Conservation (phyloP, 495 filamentous ascomycete genomes). For the Cryomyces minteri region DNA sequence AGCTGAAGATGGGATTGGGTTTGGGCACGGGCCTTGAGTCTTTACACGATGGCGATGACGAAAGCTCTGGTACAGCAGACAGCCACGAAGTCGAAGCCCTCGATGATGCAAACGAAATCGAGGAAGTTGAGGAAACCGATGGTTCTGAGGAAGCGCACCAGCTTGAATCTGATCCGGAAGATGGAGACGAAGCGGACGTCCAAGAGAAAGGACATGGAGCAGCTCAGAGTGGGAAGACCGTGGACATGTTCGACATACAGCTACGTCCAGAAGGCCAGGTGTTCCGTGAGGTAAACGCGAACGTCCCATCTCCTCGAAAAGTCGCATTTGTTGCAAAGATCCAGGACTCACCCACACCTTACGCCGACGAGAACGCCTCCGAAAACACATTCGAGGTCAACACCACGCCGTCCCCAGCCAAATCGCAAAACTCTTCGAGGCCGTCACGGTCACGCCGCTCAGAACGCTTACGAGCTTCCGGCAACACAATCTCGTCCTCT, state of each 20-base stretch:
- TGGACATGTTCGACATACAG: background rate
- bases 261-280: conserved; percentile 9
- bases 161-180: background rate
- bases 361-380: background rate
- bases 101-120: background rate
- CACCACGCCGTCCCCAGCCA: no score
- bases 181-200: background rate
- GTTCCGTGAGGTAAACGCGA: conserved; percentile 13
- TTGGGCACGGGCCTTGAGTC: conserved; percentile 8
- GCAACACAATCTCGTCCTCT: background rate
- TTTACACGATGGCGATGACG: background rate
- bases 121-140: conserved; percentile 3
- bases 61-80: background rate
- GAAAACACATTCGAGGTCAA: background rate
- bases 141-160: background rate
- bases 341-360: background rate
- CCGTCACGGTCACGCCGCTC: no score
- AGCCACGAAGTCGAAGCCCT: background rate
- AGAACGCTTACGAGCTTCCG: background rate
- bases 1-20: conserved; percentile 54
- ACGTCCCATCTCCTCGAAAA: conserved; percentile 13
- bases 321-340: conserved; percentile 5
- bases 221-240: no score
- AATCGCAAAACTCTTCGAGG: no score
- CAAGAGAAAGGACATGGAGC: background rate